Evolutionary conservation across 2,329 filamentous ascomycete genomes (phyloP).

Genomic region (Bipolaris cookei): DNA sequence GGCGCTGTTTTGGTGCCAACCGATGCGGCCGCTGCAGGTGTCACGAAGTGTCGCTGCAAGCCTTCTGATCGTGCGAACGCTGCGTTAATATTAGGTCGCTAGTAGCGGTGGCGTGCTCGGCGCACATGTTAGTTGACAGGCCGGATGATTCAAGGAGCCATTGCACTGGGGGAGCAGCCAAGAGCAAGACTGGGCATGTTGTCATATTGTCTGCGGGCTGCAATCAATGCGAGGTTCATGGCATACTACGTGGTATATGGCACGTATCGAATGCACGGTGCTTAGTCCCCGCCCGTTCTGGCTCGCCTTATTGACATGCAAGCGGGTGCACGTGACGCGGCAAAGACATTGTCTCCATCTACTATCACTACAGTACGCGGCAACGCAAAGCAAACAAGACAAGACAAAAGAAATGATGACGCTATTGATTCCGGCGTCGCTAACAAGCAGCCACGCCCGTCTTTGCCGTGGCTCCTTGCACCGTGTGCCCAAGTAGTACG

Average conservation of each 20-base stretch:
- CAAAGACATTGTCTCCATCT: conserved; percentile 2
- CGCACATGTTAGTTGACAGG: not conserved
- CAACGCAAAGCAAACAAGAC: not conserved
- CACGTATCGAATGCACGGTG: no score
- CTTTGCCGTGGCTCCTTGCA: not conserved
- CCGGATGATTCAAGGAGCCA: not conserved
- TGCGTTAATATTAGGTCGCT: not conserved
- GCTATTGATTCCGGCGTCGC: not conserved
- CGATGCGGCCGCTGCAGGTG: conserved; percentile 18
- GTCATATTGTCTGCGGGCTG: conserved; percentile 1
- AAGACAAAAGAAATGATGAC: conserved; percentile 1
- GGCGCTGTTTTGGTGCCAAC: conserved; percentile 5
- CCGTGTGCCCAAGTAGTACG: not conserved
- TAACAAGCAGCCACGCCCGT: not conserved
- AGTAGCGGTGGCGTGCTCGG: not conserved
- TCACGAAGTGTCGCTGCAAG: conserved; percentile 2
- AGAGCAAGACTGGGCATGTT: not conserved
- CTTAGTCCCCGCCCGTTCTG: no score
- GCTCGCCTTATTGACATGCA: not conserved
- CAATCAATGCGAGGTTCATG: conserved; percentile 21
- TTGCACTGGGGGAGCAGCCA: not conserved
- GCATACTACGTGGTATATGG: not conserved
- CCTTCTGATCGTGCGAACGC: not conserved
- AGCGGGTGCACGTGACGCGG: not conserved
- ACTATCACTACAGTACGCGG: not conserved